Conservation (phyloP, 2,329 filamentous ascomycete species). For the Ophiostoma himal-ulmi region DNA sequence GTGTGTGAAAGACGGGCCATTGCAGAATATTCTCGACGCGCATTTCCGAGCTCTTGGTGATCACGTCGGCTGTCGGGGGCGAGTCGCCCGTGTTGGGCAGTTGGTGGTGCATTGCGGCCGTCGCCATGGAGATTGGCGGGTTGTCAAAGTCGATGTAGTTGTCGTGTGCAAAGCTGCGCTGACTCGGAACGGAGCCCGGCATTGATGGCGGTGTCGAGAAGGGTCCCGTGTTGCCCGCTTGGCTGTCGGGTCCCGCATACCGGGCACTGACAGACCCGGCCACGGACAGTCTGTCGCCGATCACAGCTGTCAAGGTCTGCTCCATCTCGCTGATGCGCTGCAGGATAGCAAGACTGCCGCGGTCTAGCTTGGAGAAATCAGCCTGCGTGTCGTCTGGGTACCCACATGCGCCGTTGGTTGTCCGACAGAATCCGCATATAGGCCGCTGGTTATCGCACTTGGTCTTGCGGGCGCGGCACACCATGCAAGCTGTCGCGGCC, state of each 20-base stretch:
- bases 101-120: background rate
- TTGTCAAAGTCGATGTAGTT: background rate
- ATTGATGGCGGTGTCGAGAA: background rate
- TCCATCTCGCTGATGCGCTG: constrained; percentile 5
- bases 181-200: background rate
- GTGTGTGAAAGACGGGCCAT: constrained; percentile 19
- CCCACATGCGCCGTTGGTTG: constrained; percentile 6
- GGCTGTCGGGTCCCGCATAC: background rate
- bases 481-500: constrained; percentile 4
- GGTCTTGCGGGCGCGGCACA: constrained; percentile 6
- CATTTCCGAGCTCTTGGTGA: constrained; percentile 17
- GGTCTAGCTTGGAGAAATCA: constrained; percentile 4
- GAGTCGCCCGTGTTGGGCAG: background rate
- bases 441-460: constrained; percentile 9
- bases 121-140: background rate
- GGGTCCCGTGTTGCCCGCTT: background rate
- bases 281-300: background rate
- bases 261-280: background rate
- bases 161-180: background rate
- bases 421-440: constrained; percentile 2
- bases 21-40: constrained; percentile 21
- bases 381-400: background rate
- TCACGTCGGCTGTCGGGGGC: background rate
- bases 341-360: constrained; percentile 3
- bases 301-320: background rate